A percentile compares a stretch with the other conserved stretches of the same genome.
Evolutionary conservation across 2,329 filamentous ascomycete species (phyloP).

Genomic region (Epichloe glyceriae): DNA sequence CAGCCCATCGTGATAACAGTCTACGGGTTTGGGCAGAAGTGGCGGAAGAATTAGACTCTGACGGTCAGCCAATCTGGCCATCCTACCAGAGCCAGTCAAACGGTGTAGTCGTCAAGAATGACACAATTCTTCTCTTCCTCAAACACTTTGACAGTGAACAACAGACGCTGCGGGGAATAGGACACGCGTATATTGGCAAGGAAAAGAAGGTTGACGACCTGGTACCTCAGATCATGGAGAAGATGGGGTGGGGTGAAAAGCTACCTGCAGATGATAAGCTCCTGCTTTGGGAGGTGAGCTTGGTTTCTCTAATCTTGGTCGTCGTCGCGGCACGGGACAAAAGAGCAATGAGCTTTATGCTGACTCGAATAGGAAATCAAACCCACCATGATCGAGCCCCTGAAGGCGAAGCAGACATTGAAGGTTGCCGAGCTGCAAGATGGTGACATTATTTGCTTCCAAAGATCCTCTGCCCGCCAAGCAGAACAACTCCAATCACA

Average conservation of each 20-base stretch:
- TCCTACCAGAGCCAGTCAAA: conserved; percentile 46
- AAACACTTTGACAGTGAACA: conserved; percentile 77
- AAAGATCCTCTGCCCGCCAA: conserved; percentile 46
- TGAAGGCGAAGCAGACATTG: conserved; percentile 83
- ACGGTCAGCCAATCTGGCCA: conserved; percentile 63
- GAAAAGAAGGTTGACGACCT: conserved; percentile 82
- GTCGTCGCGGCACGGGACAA: too few species aligned
- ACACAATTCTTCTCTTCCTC: conserved; percentile 70
- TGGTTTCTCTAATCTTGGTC: neutral
- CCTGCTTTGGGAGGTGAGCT: conserved; percentile 59
- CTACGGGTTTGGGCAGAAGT: conserved; percentile 83
- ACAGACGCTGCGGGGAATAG: conserved; percentile 64
- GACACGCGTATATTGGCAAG: conserved; percentile 77
- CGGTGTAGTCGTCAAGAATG: conserved; percentile 43
- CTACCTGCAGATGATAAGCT: conserved; percentile 48
- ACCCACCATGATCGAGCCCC: conserved; percentile 86
- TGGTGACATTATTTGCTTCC: conserved; percentile 93
- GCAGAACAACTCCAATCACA: conserved; percentile 17
- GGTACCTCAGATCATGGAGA: conserved; percentile 59
- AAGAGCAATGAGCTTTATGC: neutral
- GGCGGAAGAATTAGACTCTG: conserved; percentile 48
- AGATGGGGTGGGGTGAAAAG: conserved; percentile 78
- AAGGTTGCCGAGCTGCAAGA: conserved; percentile 91
- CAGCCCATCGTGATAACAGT: conserved; percentile 51
- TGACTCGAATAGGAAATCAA: conserved; percentile 62